phyloP scores from a whole-genome alignment of 2,329 filamentous ascomycete species.

The Purpureocillium takamizusanense region DNA sequence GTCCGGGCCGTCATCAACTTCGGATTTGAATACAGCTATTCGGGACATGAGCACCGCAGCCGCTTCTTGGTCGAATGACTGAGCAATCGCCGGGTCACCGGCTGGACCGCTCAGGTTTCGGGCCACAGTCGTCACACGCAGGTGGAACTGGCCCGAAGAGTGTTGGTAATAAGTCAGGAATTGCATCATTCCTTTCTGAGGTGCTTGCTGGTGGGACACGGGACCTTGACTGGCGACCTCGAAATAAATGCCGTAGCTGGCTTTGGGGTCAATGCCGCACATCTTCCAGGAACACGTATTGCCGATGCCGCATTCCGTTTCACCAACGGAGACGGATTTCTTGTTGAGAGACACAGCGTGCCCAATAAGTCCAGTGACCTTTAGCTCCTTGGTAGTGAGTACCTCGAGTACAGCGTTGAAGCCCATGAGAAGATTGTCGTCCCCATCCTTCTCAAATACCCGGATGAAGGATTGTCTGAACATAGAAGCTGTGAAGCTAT shows the following conservation, averaged over 20 bases:
- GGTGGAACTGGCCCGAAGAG: slow-evolving; percentile 89
- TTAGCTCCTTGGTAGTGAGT: slow-evolving; percentile 93
- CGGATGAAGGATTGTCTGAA: slow-evolving; percentile 98
- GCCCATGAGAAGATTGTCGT: slow-evolving; percentile 93
- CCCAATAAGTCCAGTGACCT: slow-evolving; percentile 94
- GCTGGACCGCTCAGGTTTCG: slow-evolving; percentile 87
- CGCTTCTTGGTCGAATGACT: slow-evolving; percentile 97
- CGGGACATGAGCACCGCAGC: slow-evolving; percentile 97
- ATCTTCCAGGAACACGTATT: slow-evolving; percentile 99
- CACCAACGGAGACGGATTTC: slow-evolving; percentile 92
- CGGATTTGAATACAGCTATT: slow-evolving; percentile 97
- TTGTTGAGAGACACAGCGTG: slow-evolving; percentile 97
- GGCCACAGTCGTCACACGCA: slow-evolving; percentile 89
- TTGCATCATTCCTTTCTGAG: slow-evolving; percentile 92
- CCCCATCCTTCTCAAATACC: slow-evolving; percentile 91
- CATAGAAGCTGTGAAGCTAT: slow-evolving; percentile 98
- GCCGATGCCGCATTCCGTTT: slow-evolving; percentile 96
- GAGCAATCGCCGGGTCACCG: slow-evolving; percentile 87
- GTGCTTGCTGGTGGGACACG: slow-evolving; percentile 73
- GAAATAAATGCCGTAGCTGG: slow-evolving; percentile 95
- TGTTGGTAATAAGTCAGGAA: slow-evolving; percentile 99
- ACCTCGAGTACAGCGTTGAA: slow-evolving; percentile 97
- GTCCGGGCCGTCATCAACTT: slow-evolving; percentile 97
- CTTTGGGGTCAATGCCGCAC: slow-evolving; percentile 91
- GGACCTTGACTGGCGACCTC: slow-evolving; percentile 94